Percentiles rank a stretch among this genome's conserved stretches.
phyloP scores from a whole-genome alignment of 257 asterid species.

The Scutellaria baicalensis region DNA sequence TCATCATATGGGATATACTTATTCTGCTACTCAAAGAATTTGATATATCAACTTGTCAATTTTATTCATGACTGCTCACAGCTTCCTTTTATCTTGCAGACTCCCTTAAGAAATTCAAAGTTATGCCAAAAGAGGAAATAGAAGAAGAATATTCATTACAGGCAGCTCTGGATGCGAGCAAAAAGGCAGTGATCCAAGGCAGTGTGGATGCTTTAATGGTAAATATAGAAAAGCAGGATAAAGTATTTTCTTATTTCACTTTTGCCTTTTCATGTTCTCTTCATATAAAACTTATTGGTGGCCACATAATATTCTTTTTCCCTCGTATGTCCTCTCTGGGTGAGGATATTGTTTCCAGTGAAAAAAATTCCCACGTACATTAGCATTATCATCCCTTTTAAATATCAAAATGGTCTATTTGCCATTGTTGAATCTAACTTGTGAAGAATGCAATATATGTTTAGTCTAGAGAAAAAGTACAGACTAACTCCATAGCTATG shows the following conservation, averaged over 20 bases:
- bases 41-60: background rate
- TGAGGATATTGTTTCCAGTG: background rate
- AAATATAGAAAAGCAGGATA: constrained; percentile 15
- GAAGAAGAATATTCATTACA: constrained; percentile 50
- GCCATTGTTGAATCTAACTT: background rate
- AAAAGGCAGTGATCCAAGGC: constrained; percentile 73
- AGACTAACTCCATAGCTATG: background rate
- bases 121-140: constrained; percentile 48
- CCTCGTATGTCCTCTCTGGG: background rate
- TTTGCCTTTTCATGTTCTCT: constrained; percentile 1
- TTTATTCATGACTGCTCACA: constrained; percentile 4
- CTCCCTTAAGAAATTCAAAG: constrained; percentile 47
- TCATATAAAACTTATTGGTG: background rate
- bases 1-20: background rate
- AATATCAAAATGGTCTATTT: background rate
- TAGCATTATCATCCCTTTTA: background rate
- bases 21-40: background rate
- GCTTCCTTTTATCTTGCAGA: constrained; percentile 40
- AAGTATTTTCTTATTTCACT: background rate
- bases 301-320: background rate
- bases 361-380: background rate
- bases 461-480: background rate
- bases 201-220: constrained; percentile 74
- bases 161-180: constrained; percentile 76
- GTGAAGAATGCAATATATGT: background rate